Conservation (phyloP, 106 monocot species). For the Chionographis japonica region DNA sequence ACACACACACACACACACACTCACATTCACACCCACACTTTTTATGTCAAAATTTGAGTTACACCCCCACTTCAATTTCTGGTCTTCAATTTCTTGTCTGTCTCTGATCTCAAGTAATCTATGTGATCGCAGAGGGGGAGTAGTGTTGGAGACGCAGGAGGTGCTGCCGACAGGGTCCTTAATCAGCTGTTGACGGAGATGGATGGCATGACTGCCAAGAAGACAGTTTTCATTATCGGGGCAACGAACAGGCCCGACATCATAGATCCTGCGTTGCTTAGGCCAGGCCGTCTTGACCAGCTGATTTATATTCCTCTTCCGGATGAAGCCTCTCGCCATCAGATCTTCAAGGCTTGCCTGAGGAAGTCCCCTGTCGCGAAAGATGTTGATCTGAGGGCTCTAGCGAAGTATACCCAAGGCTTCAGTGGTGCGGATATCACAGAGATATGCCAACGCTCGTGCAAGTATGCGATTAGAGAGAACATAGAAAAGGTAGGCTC, state of each 20-base stretch:
- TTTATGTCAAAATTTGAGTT: too few relatives aligned
- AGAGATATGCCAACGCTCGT: constrained; percentile 72
- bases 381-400: constrained; percentile 73
- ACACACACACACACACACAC: too few relatives aligned
- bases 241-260: constrained; percentile 92
- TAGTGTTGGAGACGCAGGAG: constrained; percentile 87
- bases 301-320: constrained; percentile 89
- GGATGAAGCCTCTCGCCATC: constrained; percentile 68
- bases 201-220: constrained; percentile 95
- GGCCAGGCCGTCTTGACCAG: constrained; percentile 89
- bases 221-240: constrained; percentile 88
- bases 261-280: constrained; percentile 79
- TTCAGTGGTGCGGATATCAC: constrained; percentile 75
- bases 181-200: constrained; percentile 91
- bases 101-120: neutral
- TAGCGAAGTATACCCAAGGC: constrained; percentile 67
- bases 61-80: neutral
- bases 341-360: constrained; percentile 79
- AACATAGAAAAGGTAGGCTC: constrained; percentile 63
- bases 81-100: neutral
- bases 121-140: constrained; percentile 63
- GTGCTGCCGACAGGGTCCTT: constrained; percentile 84
- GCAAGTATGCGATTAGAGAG: constrained; percentile 78
- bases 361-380: constrained; percentile 82
- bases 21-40: too few relatives aligned